Evolutionary conservation across 345 rosid genomes (phyloP).

Genomic region (Lepidium didymum): DNA sequence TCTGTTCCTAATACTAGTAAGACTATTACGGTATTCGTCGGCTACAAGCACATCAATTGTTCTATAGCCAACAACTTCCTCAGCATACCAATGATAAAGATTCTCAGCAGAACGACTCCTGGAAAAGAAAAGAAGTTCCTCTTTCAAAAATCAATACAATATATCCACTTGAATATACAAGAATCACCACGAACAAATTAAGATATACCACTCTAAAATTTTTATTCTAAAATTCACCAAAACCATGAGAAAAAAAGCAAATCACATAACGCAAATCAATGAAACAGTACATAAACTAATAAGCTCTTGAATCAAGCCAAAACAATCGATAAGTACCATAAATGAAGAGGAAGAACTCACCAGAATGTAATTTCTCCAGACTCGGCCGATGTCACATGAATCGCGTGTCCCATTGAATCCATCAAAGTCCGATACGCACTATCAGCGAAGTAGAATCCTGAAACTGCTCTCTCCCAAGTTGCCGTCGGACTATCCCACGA

Average conservation of each 20-base stretch:
- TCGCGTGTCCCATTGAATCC: conserved; percentile 75
- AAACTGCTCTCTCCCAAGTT: conserved; percentile 24
- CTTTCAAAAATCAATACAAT: not conserved
- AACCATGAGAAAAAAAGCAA: not conserved
- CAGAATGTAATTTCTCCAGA: conserved; percentile 61
- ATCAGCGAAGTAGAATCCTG: conserved; percentile 41
- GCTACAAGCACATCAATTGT: conserved; percentile 50
- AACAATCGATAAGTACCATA: not conserved
- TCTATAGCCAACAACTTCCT: conserved; percentile 55
- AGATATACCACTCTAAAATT: not conserved
- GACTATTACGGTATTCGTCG: conserved; percentile 40
- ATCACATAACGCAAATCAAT: not conserved
- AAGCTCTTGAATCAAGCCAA: not conserved
- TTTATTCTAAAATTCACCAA: not conserved
- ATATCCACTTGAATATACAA: not conserved
- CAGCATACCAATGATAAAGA: conserved; percentile 72
- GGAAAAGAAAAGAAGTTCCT: not conserved
- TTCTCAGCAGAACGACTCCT: conserved; percentile 84
- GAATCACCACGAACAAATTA: not conserved
- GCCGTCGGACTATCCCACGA: conserved; percentile 27
- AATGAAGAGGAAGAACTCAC: conserved; percentile 21
- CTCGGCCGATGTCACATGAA: conserved; percentile 49
- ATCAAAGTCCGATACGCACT: conserved; percentile 54
- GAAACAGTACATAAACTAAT: not conserved
- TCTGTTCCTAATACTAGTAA: conserved; percentile 35